Base-by-base conservation (phyloP, 257 asterid genomes). In the Jaltomata sinuosa region DNA sequence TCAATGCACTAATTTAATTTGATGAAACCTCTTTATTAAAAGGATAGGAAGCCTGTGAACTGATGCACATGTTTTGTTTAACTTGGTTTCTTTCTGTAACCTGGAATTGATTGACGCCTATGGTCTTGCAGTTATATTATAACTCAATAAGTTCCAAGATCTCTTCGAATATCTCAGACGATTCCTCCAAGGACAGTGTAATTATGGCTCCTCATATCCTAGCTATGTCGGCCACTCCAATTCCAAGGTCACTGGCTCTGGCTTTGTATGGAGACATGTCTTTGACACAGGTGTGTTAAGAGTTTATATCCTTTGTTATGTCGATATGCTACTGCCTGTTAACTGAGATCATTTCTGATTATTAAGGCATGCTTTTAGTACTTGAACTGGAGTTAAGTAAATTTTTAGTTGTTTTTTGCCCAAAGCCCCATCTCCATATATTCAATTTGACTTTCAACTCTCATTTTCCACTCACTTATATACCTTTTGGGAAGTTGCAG, bases 191-290 rank as follows among this genome's bases (percentile, higher is more conserved):
- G 78, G 86, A 86, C 83, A 89, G 85, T 67, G 84, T 84, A 5
- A 31, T 84, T 83, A 94, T 96, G 98, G 98, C 96, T 82, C 99
- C 99, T 34, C 99, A 96, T 87, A 95, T 96, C 85, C 93, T 96
- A 72, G 97, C 99, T 81, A 90, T 96, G 97, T 94, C 99, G 40
- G 99, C 99, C 85, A 96, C 99, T 61, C 99, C 99, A 71, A 96
- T 96, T 79, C 99, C 99, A 49, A 94, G 99, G 88, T 91, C 98
- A 19, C 93, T 96, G 85, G 99, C 99, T 67, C 92, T 96, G 87
- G 98, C 98, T 54, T 91, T 96, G 89, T 92, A 96, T 85, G 99
- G 98, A 32, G 99, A 96, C 92, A 93, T 96, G 95, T 96, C 98
- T 78, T 91, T 96, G 79, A 96, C 99, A 85, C 99, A 96, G 87